Evolutionary conservation across 177 flowering plant species (phyloP).

Genomic region (Tripterygium wilfordii): DNA sequence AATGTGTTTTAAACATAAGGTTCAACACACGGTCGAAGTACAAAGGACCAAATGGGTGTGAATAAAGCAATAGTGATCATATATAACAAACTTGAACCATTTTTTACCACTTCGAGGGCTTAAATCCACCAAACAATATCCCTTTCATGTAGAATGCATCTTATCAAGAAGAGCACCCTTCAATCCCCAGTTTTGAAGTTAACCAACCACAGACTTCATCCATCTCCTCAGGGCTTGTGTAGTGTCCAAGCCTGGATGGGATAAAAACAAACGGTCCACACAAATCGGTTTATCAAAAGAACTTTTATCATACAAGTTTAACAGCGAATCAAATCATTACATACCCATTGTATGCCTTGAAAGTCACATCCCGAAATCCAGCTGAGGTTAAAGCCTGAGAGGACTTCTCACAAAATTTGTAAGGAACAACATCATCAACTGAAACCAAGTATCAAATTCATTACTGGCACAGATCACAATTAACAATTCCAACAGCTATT

Average conservation of each 20-base stretch:
- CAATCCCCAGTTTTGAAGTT: conserved; percentile 45
- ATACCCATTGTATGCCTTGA: conserved; percentile 46
- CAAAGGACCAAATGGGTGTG: too few species aligned
- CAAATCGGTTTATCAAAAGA: too few species aligned
- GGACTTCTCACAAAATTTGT: conserved; percentile 54
- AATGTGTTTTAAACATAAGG: too few species aligned
- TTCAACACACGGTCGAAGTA: too few species aligned
- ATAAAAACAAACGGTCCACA: too few species aligned
- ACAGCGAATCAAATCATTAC: conserved; percentile 2
- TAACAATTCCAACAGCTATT: too few species aligned
- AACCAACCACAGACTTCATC: conserved; percentile 52
- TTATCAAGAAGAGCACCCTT: conserved; percentile 18
- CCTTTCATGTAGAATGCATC: neutral
- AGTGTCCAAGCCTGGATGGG: conserved; percentile 57
- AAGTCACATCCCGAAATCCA: conserved; percentile 41
- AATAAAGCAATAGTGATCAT: too few species aligned
- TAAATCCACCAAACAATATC: neutral
- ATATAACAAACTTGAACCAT: neutral
- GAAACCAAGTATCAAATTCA: conserved; percentile 7
- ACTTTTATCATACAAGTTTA: too few species aligned
- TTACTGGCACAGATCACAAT: too few species aligned
- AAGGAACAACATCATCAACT: conserved; percentile 59
- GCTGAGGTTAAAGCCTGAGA: conserved; percentile 25
- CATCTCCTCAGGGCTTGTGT: conserved; percentile 55
- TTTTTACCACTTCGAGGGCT: neutral